Conservation (phyloP, 164 flowering plant species). For the Nymphaea thermarum region DNA sequence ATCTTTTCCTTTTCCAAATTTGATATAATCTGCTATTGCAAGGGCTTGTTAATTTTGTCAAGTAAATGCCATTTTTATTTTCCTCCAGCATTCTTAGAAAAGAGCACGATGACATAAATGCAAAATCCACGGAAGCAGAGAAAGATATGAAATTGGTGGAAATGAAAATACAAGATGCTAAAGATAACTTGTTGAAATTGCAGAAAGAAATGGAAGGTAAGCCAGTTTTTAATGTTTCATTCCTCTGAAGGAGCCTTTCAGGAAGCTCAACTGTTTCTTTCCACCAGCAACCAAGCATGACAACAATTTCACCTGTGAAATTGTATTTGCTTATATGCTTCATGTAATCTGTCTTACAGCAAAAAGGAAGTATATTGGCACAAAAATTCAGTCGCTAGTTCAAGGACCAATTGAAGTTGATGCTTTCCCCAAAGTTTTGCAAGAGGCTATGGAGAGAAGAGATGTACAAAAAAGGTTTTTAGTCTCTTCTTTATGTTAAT, state of each 20-base stretch:
- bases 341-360: constrained; percentile 32
- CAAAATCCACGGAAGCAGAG: constrained; percentile 75
- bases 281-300: no score
- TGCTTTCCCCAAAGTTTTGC: constrained; percentile 46
- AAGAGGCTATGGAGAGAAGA: constrained; percentile 57
- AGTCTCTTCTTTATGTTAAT: neutral
- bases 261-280: no score
- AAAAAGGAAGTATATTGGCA: constrained; percentile 57
- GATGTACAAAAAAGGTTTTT: constrained; percentile 75
- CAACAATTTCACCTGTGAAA: neutral
- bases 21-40: neutral
- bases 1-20: neutral
- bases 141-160: constrained; percentile 71
- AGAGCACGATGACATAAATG: constrained; percentile 69
- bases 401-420: constrained; percentile 43
- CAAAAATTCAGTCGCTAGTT: constrained; percentile 52
- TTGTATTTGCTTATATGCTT: neutral
- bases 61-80: neutral
- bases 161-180: constrained; percentile 68
- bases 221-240: constrained; percentile 5
- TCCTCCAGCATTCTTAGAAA: constrained; percentile 35
- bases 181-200: constrained; percentile 39
- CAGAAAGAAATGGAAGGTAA: constrained; percentile 77
- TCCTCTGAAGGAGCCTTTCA: no score
- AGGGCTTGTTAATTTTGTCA: neutral